Evolutionary conservation across 805 yeast genomes (phyloP).

Genomic region (Candida sphagnicola): DNA sequence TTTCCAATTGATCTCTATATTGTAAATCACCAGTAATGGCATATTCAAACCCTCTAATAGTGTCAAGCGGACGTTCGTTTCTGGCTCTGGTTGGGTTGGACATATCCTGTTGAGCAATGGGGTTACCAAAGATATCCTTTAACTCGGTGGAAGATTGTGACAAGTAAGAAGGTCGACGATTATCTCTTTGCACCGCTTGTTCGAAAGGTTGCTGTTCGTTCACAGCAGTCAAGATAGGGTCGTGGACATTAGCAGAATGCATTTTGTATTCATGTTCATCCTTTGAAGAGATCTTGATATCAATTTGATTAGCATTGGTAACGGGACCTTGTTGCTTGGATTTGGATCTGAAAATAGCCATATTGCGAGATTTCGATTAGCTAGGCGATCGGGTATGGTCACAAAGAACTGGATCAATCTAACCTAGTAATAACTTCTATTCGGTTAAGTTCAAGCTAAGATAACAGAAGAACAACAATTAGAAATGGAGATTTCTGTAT

Average conservation of each 20-base stretch:
- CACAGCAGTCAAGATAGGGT: slow-evolving; percentile 90
- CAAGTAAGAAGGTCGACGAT: slow-evolving; percentile 39
- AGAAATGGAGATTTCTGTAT: no score
- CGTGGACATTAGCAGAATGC: slow-evolving; percentile 63
- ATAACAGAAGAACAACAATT: no score
- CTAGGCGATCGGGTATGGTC: no score
- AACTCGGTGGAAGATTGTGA: slow-evolving; percentile 51
- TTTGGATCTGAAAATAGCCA: slow-evolving; percentile 32
- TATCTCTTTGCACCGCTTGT: slow-evolving; percentile 36
- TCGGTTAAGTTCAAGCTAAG: no score
- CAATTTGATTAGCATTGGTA: slow-evolving; percentile 10
- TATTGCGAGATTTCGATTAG: slow-evolving; percentile 7
- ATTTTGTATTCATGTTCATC: slow-evolving; percentile 47
- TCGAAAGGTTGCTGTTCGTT: slow-evolving; percentile 97
- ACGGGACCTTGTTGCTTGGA: slow-evolving; percentile 10
- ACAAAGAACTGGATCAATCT: no score
- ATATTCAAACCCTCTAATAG: slow-evolving; percentile 90
- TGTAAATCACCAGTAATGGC: slow-evolving; percentile 86
- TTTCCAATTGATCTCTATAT: slow-evolving; percentile 78
- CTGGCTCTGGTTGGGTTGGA: slow-evolving; percentile 92
- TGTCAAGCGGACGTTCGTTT: slow-evolving; percentile 95
- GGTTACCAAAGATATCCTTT: slow-evolving; percentile 83
- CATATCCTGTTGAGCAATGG: slow-evolving; percentile 74
- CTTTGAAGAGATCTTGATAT: slow-evolving; percentile 23
- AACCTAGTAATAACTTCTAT: no score